Evolutionary conservation across 352 stramenopile genomes (phyloP), one percentile per base, ranked within the genome.

Genomic region (Pythium scleroteichum): DNA sequence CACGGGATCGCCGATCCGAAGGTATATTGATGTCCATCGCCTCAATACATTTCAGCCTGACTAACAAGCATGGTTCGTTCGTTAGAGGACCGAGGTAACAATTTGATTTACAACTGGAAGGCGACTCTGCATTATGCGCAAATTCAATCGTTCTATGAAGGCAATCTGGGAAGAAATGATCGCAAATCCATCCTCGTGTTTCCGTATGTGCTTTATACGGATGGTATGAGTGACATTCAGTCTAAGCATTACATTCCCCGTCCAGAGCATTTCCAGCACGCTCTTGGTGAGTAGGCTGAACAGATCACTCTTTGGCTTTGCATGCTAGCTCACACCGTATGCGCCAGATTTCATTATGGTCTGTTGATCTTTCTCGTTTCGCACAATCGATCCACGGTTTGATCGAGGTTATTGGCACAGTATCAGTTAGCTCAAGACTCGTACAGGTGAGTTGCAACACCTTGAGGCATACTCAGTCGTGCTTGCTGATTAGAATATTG

Each of bases 91-190:
- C 16, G 65, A 72, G 41, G 65, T 65, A 20, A 40, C 38, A 44
- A n/a, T 17, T n/a, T 10, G 23, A 4, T 14, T 48, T 19, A 6
- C 9, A 24, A 39, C 24, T 27, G 46, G 17, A 53, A 38, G 7
- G 7, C 46, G 20, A 23, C 46, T 32, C 46, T 27, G 10, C 7
- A 24, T 17, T 53, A 6, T 32, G n/a, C 8, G 20, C 26, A 55
- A 55, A 23, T 22, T 53, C 2, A 35, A 29, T 8, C 17, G 45
- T 42, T 40, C 14, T 16, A 10, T 39, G 4, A 35, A 95, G 83
- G 80, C 80, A 8, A 91, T 95, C 48, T 95, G 85, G 85, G 83
- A 95, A 75, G 85, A 93, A 58, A 95, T 95, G 85, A 83, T 95
- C 53, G 85, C 85, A 23, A 82, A 95, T 69, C 85, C 85, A 3